Conservation (phyloP, 257 asterid genomes). For the Marsdenia floribunda region DNA sequence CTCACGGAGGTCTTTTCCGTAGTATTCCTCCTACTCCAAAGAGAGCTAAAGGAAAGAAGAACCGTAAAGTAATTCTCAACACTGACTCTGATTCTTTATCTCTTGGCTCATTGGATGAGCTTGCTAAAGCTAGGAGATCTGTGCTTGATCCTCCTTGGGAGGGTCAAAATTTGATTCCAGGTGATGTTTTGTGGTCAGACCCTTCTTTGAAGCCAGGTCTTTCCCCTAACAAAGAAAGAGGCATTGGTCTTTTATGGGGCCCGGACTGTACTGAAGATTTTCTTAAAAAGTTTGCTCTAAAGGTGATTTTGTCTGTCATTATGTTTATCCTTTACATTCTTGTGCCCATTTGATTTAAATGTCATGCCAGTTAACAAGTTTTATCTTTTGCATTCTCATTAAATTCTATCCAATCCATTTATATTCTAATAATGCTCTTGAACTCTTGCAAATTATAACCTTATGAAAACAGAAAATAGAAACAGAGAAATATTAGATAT, state of each 20-base stretch:
- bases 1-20: slow-evolving; percentile 97
- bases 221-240: slow-evolving; percentile 86
- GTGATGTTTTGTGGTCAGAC: slow-evolving; percentile 97
- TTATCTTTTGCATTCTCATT: not conserved
- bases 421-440: not conserved
- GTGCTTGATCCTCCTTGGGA: slow-evolving; percentile 99
- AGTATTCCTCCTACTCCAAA: slow-evolving; percentile 58
- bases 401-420: not conserved
- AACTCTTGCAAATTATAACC: not conserved
- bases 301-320: slow-evolving; percentile 36
- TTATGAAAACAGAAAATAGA: not conserved
- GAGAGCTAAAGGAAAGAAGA: slow-evolving; percentile 82
- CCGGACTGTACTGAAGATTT: slow-evolving; percentile 96
- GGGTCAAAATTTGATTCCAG: slow-evolving; percentile 91
- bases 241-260: slow-evolving; percentile 95
- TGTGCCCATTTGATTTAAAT: not conserved
- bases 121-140: slow-evolving; percentile 84
- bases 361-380: not conserved
- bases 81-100: slow-evolving; percentile 43
- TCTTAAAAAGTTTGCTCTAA: slow-evolving; percentile 58
- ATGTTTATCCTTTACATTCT: not conserved
- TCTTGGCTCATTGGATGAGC: slow-evolving; percentile 89
- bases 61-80: slow-evolving; percentile 51
- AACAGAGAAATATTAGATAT: not conserved
- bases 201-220: slow-evolving; percentile 86